phyloP scores from a whole-genome alignment of 257 asterid species.

The Solanum virginianum region DNA sequence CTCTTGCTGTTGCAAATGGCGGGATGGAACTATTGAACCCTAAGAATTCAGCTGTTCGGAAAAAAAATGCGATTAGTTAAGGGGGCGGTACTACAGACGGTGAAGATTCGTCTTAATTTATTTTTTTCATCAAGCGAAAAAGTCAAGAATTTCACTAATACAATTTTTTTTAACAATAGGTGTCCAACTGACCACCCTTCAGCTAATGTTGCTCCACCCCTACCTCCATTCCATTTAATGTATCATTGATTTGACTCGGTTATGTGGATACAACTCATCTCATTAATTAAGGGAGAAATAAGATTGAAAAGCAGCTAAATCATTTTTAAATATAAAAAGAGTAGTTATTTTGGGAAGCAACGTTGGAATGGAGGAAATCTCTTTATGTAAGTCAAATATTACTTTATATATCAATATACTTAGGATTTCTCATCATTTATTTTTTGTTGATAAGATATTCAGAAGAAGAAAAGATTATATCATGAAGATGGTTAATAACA shows the following conservation, averaged over 20 bases:
- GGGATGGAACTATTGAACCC: conserved; percentile 28
- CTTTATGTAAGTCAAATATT: neutral
- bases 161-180: neutral
- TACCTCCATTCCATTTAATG: neutral
- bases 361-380: neutral
- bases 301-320: neutral
- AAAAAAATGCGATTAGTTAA: neutral
- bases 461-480: neutral
- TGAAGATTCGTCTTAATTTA: neutral
- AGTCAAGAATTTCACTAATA: neutral
- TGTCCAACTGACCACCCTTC: neutral
- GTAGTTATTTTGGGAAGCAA: rapidly evolving
- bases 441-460: neutral
- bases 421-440: neutral
- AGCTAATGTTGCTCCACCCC: neutral
- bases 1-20: conserved; percentile 19
- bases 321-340: neutral
- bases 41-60: conserved; percentile 15
- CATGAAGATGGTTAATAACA: neutral
- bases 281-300: neutral
- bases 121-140: no score
- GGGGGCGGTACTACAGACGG: no score
- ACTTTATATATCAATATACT: neutral
- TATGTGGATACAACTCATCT: neutral
- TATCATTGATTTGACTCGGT: neutral